Evolutionary conservation across 2,329 filamentous ascomycete species (phyloP).

Genomic region (Xenosphaeropsis pyriputrescens): DNA sequence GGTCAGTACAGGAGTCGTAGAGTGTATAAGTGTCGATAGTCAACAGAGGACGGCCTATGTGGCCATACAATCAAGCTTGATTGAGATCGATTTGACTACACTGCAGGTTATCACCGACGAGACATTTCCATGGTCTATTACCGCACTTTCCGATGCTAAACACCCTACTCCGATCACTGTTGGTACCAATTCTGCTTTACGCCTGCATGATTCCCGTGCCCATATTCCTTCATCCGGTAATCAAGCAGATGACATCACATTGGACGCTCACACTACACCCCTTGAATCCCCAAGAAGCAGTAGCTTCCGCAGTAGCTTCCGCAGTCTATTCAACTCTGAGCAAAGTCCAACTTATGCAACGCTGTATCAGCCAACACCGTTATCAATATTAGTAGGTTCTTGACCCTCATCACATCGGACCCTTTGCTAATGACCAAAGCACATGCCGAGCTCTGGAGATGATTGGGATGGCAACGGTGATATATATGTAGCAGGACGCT

Average conservation of each 20-base stretch:
- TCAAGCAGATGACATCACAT: neutral
- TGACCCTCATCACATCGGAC: conserved; percentile 21
- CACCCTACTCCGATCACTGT: conserved; percentile 62
- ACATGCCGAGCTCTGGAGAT: conserved; percentile 42
- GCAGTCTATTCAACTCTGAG: conserved; percentile 23
- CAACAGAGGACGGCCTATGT: conserved; percentile 56
- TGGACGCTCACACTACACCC: no score
- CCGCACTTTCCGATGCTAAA: conserved; percentile 59
- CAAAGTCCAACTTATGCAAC: conserved; percentile 48
- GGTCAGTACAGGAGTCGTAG: conserved; percentile 60
- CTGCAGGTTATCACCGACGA: conserved; percentile 54
- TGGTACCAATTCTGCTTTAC: conserved; percentile 67
- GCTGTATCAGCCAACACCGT: conserved; percentile 47
- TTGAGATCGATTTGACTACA: conserved; percentile 69
- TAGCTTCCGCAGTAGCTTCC: conserved; percentile 4
- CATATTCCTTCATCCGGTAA: conserved; percentile 1
- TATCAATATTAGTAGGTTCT: no score
- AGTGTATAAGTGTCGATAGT: conserved; percentile 72
- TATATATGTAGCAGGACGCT: conserved; percentile 80
- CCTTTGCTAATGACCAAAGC: conserved; percentile 61
- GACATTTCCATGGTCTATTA: conserved; percentile 70
- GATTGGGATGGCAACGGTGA: conserved; percentile 38
- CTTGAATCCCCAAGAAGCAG: no score
- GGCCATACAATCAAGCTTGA: conserved; percentile 59
- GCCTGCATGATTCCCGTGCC: conserved; percentile 64